Evolutionary conservation across 73 alveolate species (phyloP).

Genomic region (Tetrahymena borealis): DNA sequence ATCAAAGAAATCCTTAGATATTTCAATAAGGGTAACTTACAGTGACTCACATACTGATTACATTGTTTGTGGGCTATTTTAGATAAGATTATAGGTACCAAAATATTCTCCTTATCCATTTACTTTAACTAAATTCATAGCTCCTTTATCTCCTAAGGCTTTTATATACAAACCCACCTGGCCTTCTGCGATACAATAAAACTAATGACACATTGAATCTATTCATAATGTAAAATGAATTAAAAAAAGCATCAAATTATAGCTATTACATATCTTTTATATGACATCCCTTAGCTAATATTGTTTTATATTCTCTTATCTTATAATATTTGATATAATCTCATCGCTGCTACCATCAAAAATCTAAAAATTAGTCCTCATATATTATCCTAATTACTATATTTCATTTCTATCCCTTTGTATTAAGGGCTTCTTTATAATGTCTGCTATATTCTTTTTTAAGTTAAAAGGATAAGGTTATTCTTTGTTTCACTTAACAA

Average conservation of each 20-base stretch:
- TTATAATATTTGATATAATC: background rate
- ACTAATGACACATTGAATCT: background rate
- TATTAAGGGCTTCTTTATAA: background rate
- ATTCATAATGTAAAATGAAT: background rate
- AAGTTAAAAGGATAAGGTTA: background rate
- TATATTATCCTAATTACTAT: background rate
- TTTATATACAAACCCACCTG: background rate
- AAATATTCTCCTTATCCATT: background rate
- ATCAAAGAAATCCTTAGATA: background rate
- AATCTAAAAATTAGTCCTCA: background rate
- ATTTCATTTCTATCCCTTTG: background rate
- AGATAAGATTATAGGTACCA: background rate
- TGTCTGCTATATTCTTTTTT: background rate
- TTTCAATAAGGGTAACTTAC: background rate
- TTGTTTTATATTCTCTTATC: background rate
- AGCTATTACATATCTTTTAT: background rate
- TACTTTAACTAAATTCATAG: background rate
- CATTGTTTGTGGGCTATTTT: background rate
- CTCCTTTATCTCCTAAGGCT: background rate
- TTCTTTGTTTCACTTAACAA: too few species aligned
- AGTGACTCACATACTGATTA: background rate
- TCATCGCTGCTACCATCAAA: background rate
- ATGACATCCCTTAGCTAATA: background rate
- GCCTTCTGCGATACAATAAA: background rate
- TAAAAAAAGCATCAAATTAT: too few species aligned